These are phyloP conservation scores for Cucurbita moschata DNA, from an alignment of 306 rosid species.

Conservation along the genomic window DNA sequence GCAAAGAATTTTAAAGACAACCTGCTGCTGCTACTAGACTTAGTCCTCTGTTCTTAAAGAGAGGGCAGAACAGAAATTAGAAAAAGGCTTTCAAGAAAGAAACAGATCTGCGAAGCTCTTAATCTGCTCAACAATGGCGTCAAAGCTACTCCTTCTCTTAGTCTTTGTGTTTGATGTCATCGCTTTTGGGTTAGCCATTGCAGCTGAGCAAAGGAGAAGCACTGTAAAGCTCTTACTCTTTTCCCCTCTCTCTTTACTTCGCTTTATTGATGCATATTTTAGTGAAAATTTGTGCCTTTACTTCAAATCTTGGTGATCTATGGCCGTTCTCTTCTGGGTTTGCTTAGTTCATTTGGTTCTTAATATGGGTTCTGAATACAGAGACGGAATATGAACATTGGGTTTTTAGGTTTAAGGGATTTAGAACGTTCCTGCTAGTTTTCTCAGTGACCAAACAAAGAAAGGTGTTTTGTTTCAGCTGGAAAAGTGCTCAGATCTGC, in stretches of 20 bases:
- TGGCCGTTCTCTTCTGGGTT: not conserved
- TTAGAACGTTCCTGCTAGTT: not conserved
- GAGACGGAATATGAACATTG: too few species aligned
- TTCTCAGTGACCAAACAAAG: not conserved
- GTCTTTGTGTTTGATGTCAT: conserved; percentile 4
- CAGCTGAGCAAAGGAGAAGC: conserved; percentile 11
- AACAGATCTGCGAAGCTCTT: not conserved
- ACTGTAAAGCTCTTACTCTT: not conserved
- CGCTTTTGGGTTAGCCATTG: conserved; percentile 9
- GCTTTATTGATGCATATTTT: not conserved
- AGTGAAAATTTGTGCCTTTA: not conserved
- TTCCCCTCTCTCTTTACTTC: not conserved
- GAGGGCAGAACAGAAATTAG: not conserved
- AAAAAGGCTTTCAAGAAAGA: not conserved
- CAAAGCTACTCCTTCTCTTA: not conserved
- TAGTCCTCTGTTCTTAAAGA: not conserved
- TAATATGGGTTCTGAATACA: not conserved
- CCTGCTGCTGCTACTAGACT: not conserved
- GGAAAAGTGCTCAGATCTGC: not conserved
- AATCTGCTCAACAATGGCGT: conserved; percentile 1
- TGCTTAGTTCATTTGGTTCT: not conserved
- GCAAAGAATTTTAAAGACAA: not conserved
- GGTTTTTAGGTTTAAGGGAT: not conserved
- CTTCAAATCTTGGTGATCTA: not conserved
- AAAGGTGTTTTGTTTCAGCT: not conserved